Conservation (phyloP, 495 filamentous ascomycete species). For the Penicillium diatomitis region DNA sequence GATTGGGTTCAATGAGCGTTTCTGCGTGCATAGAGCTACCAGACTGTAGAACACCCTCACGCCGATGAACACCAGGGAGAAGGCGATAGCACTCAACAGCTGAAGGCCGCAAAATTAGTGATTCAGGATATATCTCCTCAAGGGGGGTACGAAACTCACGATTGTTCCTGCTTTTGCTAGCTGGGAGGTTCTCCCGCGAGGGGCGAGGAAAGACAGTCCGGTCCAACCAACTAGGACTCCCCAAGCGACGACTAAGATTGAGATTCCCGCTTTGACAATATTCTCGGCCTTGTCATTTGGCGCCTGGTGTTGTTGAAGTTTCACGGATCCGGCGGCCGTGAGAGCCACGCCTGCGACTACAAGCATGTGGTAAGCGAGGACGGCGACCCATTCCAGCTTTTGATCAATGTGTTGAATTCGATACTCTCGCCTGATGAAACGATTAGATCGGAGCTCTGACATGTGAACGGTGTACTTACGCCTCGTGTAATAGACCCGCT, state of each 20-base stretch:
- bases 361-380: background rate
- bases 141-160: too few relatives aligned
- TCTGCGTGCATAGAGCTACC: background rate
- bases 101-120: background rate
- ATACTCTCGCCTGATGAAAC: background rate
- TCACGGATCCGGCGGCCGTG: background rate
- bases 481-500: background rate
- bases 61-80: background rate
- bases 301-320: background rate
- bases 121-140: too few relatives aligned
- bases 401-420: background rate
- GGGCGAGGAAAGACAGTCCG: background rate
- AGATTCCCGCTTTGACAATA: background rate
- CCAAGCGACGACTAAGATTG: background rate
- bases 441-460: too few relatives aligned
- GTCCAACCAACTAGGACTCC: background rate
- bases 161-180: too few relatives aligned
- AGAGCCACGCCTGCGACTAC: background rate
- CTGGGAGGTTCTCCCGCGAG: background rate
- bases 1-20: slow-evolving; percentile 1
- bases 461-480: background rate
- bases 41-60: background rate
- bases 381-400: background rate
- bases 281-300: too few relatives aligned
- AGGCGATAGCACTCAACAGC: background rate